phyloP scores from a whole-genome alignment of 139 green algal genomes.

The Axilococcus clingmanii region DNA sequence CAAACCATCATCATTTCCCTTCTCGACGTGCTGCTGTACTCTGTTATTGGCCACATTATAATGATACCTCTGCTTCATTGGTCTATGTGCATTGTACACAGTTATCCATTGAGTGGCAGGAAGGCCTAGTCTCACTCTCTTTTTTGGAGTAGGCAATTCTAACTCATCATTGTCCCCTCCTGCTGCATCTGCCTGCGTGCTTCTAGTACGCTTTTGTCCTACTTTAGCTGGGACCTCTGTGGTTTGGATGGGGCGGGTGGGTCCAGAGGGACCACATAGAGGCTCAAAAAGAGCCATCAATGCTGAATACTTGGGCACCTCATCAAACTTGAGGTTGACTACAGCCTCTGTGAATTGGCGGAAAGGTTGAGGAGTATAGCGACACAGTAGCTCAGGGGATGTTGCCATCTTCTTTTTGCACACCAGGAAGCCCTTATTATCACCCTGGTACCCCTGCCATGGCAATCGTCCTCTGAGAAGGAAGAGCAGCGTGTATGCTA shows the following conservation, averaged over 20 bases:
- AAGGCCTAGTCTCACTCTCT: constrained; percentile 91
- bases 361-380: constrained; percentile 92
- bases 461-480: constrained; percentile 87
- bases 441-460: constrained; percentile 86
- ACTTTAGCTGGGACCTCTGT: constrained; percentile 25
- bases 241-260: constrained; percentile 72
- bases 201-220: constrained; percentile 84
- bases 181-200: constrained; percentile 10
- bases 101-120: constrained; percentile 99
- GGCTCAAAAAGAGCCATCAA: constrained; percentile 90
- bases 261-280: constrained; percentile 68
- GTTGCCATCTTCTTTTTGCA: constrained; percentile 99
- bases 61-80: constrained; percentile 99
- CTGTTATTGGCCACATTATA: constrained; percentile 97
- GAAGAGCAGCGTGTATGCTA: constrained; percentile 99
- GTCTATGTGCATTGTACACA: constrained; percentile 94
- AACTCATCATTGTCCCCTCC: constrained; percentile 3
- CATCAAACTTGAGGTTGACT: constrained; percentile 97
- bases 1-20: constrained; percentile 96
- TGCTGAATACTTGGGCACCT: constrained; percentile 82
- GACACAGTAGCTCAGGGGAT: constrained; percentile 87
- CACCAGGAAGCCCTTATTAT: constrained; percentile 92
- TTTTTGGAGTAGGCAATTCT: constrained; percentile 60
- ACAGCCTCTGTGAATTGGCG: constrained; percentile 90
- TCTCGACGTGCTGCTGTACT: constrained; percentile 91